phyloP scores from a whole-genome alignment of 306 rosid genomes.

The Fragaria nilgerrensis region DNA sequence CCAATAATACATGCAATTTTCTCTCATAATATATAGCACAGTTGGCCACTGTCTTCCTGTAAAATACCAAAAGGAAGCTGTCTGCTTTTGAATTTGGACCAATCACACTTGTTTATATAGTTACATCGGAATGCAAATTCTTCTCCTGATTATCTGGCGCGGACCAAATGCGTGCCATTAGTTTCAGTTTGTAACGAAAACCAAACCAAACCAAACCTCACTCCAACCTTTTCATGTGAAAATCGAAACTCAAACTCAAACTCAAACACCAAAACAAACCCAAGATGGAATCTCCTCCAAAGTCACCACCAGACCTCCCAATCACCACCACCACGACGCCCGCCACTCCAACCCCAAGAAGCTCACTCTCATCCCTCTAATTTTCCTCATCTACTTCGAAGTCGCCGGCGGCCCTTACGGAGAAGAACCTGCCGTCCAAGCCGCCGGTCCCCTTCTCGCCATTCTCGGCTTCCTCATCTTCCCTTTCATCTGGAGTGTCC shows the following conservation, averaged over 20 bases:
- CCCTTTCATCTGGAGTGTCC: constrained; percentile 40
- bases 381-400: constrained; percentile 46
- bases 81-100: neutral
- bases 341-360: constrained; percentile 10
- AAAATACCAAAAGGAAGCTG: neutral
- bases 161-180: neutral
- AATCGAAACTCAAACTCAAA: neutral
- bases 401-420: constrained; percentile 43
- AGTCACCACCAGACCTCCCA: neutral
- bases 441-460: constrained; percentile 46
- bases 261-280: neutral
- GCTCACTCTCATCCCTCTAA: constrained; percentile 32
- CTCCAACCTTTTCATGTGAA: neutral
- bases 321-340: neutral
- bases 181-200: neutral
- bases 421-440: constrained; percentile 33
- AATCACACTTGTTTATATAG: neutral
- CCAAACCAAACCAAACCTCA: neutral
- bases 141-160: neutral
- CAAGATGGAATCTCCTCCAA: constrained; percentile 6
- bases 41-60: neutral
- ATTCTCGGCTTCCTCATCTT: constrained; percentile 37
- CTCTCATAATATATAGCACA: no score
- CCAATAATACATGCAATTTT: no score
- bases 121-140: neutral